These are phyloP conservation scores for Blastobotrys arbuscula DNA, from an alignment of 1,139 yeast genomes.

Conservation along the genomic window DNA sequence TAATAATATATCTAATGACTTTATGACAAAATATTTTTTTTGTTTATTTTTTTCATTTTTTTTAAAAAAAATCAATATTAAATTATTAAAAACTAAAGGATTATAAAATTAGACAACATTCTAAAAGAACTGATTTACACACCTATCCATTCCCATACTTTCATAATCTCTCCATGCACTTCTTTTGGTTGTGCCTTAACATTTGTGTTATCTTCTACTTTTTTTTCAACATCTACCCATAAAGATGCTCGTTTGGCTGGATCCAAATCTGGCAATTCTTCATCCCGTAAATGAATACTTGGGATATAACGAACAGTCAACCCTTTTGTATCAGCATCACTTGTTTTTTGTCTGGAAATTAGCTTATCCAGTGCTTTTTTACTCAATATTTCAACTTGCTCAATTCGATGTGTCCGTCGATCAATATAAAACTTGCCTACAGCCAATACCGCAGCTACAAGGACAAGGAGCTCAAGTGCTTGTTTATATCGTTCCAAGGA, in stretches of 20 bases:
- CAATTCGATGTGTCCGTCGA: background rate
- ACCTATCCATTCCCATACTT: slow-evolving; percentile 87
- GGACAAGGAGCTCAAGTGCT: slow-evolving; percentile 20
- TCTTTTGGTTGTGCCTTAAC: slow-evolving; percentile 59
- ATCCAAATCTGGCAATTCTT: slow-evolving; percentile 45
- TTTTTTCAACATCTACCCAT: slow-evolving; percentile 58
- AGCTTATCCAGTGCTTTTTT: slow-evolving; percentile 29
- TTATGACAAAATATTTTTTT: background rate
- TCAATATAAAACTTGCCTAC: slow-evolving; percentile 6
- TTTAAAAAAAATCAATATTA: slow-evolving; percentile 1
- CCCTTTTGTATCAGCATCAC: slow-evolving; percentile 35
- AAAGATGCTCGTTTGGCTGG: slow-evolving; percentile 43
- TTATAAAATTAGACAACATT: background rate
- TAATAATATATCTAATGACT: background rate
- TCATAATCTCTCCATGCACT: slow-evolving; percentile 78
- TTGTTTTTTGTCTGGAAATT: slow-evolving; percentile 35
- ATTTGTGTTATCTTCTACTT: slow-evolving; percentile 62
- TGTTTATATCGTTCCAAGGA: slow-evolving; percentile 31
- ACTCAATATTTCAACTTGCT: slow-evolving; percentile 27
- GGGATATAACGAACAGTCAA: slow-evolving; percentile 51
- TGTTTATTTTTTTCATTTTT: background rate
- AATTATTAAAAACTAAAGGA: background rate
- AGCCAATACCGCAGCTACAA: slow-evolving; percentile 10
- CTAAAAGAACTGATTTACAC: background rate
- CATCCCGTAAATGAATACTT: slow-evolving; percentile 71